Percentiles rank a stretch among this genome's conserved stretches.
These are phyloP conservation scores for Prunus dulcis DNA, from an alignment of 306 rosid species.

Conservation along the genomic window DNA sequence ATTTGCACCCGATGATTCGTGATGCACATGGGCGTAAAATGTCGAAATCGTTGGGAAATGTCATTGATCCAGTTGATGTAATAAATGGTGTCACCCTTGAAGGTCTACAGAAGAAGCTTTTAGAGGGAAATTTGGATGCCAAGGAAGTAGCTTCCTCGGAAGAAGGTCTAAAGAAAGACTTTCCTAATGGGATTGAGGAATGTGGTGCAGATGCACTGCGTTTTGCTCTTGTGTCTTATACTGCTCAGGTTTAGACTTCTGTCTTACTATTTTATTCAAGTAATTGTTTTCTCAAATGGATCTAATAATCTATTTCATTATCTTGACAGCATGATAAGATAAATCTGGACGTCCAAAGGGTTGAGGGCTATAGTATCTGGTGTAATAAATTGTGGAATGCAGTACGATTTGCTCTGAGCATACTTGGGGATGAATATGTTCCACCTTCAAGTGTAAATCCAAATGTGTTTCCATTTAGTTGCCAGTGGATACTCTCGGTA, in stretches of 20 bases:
- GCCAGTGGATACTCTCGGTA: constrained; percentile 88
- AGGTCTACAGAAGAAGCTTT: constrained; percentile 82
- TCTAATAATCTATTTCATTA: constrained; percentile 3
- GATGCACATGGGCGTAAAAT: constrained; percentile 99
- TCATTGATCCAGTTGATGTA: constrained; percentile 92
- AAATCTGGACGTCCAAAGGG: constrained; percentile 83
- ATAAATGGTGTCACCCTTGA: constrained; percentile 77
- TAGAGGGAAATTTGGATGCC: constrained; percentile 78
- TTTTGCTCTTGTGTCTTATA: constrained; percentile 87
- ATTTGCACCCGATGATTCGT: constrained; percentile 96
- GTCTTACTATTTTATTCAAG: not conserved
- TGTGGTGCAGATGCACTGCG: constrained; percentile 98
- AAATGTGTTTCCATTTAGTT: constrained; percentile 71
- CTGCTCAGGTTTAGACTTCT: constrained; percentile 69
- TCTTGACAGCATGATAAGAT: constrained; percentile 80
- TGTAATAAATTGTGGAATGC: constrained; percentile 98
- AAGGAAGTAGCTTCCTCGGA: constrained; percentile 64
- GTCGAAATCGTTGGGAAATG: constrained; percentile 98
- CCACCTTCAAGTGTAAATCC: constrained; percentile 54
- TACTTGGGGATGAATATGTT: constrained; percentile 79
- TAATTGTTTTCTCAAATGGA: not conserved
- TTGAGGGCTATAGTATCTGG: constrained; percentile 93
- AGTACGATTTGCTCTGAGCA: constrained; percentile 85
- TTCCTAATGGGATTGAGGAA: constrained; percentile 88
- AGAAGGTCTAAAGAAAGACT: constrained; percentile 81